Evolutionary conservation across 2,329 filamentous ascomycete species (phyloP), one percentile per base, ranked within the genome.

Genomic region (Amphichorda felina): DNA sequence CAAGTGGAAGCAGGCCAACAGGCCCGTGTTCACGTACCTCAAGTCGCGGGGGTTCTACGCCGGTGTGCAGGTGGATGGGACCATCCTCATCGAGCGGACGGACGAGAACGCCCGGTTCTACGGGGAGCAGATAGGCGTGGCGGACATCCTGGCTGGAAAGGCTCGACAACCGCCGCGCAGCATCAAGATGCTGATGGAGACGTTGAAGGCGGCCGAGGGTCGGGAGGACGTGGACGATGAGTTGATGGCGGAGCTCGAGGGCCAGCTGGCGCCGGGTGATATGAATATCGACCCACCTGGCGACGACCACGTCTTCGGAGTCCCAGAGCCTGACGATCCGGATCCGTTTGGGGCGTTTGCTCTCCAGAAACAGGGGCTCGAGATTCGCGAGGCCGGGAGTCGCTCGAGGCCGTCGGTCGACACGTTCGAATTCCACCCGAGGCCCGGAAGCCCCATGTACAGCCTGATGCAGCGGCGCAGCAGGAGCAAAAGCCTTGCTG

Each of bases 51-150:
- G 87, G 2, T 76, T 94, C 43, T 94, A 91, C 47, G 86, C 84
- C 1, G 85, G 86, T 14, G 75, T 93, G 1, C 82, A 89, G 48
- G 70, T 93, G 14, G 86, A 94, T 49, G 87, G 87, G 15, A 93
- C 86, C 0, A 72, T 93, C 11, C 69, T 94, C 34, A 82, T 89
- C 30, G 83, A 91, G 54, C 72, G 87, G 24, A 78, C 71, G 2
- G 83, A 88, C 43, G 87, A 89, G 50, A 94, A 94, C 47, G 81
- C 83, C 37, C 72, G 75, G 7, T 94, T 94, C 50, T 94, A 93
- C 51, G 79, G 79, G 9, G 67, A 82, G 15, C 45, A 50, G 17
- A 50, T 71, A 14, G 45, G 57, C 1, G 65, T 63, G 4, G 50
- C 59, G 5, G 56, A 58, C 33, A 71, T 72, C 32, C 42, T 72